phyloP scores from a whole-genome alignment of 2,329 filamentous ascomycete genomes.

The Ophiostoma pallidulum region DNA sequence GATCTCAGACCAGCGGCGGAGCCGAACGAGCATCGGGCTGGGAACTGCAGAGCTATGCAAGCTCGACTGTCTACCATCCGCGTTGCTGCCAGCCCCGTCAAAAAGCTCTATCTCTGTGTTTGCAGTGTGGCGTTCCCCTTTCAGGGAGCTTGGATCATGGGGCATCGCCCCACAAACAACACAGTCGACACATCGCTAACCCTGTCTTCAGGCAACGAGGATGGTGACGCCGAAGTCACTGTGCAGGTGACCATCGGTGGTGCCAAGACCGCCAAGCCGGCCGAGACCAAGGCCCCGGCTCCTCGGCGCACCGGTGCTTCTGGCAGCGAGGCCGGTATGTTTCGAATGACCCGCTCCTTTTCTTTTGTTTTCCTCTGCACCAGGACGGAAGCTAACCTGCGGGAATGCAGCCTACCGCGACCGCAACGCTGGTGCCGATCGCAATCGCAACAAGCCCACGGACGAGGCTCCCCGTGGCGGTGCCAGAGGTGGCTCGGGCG shows the following conservation, averaged over 20 bases:
- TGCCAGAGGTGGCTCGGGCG: conserved; percentile 53
- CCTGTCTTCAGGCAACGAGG: conserved; percentile 46
- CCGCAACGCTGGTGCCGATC: conserved; percentile 67
- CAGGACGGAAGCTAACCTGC: conserved; percentile 12
- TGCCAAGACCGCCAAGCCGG: conserved; percentile 64
- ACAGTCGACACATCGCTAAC: not conserved
- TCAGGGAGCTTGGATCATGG: too few relatives aligned
- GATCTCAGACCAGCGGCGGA: not conserved
- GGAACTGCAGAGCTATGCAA: too few relatives aligned
- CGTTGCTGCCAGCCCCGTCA: too few relatives aligned
- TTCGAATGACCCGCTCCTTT: not conserved
- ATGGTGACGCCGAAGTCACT: conserved; percentile 61
- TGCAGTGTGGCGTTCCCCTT: too few relatives aligned
- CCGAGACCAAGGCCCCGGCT: conserved; percentile 59
- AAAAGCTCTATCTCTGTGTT: too few relatives aligned
- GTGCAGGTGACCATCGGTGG: conserved; percentile 88
- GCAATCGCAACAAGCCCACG: conserved; percentile 72
- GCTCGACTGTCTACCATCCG: too few relatives aligned
- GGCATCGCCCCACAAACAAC: too few relatives aligned
- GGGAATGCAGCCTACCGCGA: conserved; percentile 68
- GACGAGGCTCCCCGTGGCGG: conserved; percentile 53
- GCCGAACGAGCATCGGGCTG: too few relatives aligned
- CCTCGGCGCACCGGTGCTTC: conserved; percentile 48
- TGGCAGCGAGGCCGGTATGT: conserved; percentile 81
- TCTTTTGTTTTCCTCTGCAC: not conserved